Evolutionary conservation across 495 filamentous ascomycete species (phyloP), one percentile per base, ranked within the genome.

Genomic region (Ramalina intermedia): DNA sequence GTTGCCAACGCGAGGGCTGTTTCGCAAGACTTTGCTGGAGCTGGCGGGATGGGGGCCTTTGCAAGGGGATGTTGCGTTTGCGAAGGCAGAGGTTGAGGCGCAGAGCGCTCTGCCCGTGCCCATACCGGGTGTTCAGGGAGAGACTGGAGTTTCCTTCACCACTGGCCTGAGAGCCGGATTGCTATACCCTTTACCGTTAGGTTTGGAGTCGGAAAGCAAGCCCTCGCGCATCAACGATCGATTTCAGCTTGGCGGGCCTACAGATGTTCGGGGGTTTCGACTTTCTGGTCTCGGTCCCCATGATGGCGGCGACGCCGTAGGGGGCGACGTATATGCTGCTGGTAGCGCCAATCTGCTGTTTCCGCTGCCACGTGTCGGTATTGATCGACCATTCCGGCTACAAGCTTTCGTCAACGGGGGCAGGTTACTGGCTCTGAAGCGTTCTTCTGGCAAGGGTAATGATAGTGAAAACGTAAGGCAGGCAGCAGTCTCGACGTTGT

Each of bases 391-490:
- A n/a, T 66, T 98, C 38, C 77, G 91, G 6, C 61, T 96, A 17
- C 93, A 96, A 64, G 69, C 85, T 0, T 98, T 96, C 60, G 69
- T 90, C 59, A 98, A 95, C 53, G 87, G 86, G 17, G 91, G 93
- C 3, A 74, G 91, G 42, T 61, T 96, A 46, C 73, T 96, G 20
- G 81, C 85, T 11, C 66, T 96, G 43, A 79, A 76, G 45, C 78
- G 72, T 23, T 68, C 70, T 41, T 63, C 69, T 16, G 74, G 73
- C 49, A 64, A 70, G 24, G 75, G 74, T 24, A 71, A 76, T 43
- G 74, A 69, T 21, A 68, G 66, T 48, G 60, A 63, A 3, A 76
- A 80, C 40, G 73, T 83, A 20, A 68, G 66, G 46, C 60, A 69
- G 54, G 70, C 69, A 37, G 58, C 81, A 54, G 43, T 61, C 35